Percentiles rank a stretch among this genome's conserved stretches.
phyloP scores from a whole-genome alignment of 257 asterid genomes.

The Rehmannia glutinosa region DNA sequence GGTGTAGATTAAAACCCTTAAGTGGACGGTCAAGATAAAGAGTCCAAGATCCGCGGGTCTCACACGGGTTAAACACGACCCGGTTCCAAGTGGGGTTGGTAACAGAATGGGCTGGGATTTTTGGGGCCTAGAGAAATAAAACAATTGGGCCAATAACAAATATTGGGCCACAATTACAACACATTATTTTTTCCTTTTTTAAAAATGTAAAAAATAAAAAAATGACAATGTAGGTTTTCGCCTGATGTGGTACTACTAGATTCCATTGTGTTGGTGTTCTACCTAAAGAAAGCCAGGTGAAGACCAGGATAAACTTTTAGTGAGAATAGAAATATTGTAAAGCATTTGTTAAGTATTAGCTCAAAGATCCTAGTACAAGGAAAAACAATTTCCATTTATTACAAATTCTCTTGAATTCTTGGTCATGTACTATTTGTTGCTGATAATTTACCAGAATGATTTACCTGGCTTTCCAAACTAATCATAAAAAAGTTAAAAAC shows the following conservation, averaged over 20 bases:
- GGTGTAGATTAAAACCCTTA: no score
- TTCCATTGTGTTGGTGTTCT: background rate
- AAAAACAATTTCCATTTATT: background rate
- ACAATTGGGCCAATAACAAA: no score
- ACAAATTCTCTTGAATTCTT: background rate
- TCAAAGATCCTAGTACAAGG: background rate
- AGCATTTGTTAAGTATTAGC: background rate
- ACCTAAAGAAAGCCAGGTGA: background rate
- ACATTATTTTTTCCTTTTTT: no score
- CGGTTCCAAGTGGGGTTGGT: no score
- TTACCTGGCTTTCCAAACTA: background rate
- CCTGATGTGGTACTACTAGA: background rate
- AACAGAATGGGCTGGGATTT: no score
- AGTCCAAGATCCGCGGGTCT: no score
- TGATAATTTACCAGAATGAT: background rate
- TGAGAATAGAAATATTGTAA: constrained; percentile 3
- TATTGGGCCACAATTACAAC: no score
- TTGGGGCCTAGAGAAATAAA: no score
- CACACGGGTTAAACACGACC: no score
- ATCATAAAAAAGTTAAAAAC: background rate
- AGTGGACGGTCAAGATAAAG: no score
- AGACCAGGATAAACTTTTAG: background rate
- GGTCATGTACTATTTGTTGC: background rate
- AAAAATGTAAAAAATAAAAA: no score
- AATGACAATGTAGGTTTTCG: no score